Evolutionary conservation across 2,329 filamentous ascomycete species (phyloP), one percentile per base, ranked within the genome.

Genomic region (Fusarium staphyleae): DNA sequence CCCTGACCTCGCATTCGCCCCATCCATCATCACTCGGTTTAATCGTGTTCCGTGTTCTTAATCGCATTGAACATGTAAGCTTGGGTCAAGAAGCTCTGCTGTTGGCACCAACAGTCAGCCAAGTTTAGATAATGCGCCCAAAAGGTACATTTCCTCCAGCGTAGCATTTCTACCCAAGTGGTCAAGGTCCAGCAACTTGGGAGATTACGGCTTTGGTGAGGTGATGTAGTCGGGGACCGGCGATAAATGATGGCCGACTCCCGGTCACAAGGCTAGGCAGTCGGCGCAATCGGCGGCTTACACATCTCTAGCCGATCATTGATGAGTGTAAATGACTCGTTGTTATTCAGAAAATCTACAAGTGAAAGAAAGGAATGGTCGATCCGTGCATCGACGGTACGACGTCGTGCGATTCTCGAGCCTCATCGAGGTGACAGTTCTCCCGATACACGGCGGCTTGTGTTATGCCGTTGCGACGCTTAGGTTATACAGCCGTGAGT

Each of bases 361-460:
- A n/a, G n/a, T n/a, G n/a, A n/a, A 13, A n/a, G 28, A 24, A 37
- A 52, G 43, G 15, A 28, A 46, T 30, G 24, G n/a, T 30, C 16
- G 30, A 41, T 48, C 5, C 22, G 40, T 44, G 4, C 22, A 37
- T 32, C 33, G 35, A 15, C 34, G 43, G 48, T 57, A 40, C 36
- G 19, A 54, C 55, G 16, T 13, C 15, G 34, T 24, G 44, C 44
- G 44, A 55, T 61, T 55, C 49, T 55, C 53, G 60, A 62, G 45
- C 57, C 50, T 62, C 47, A 56, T 64, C 47, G 60, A 62, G 43
- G 43, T 59, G 60, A 48, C 45, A 62, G n/a, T 55, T 35, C 37
- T 48, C 35, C 48, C 34, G 60, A 46, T 47, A 52, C 60, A 57
- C 42, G 48, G 40, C 45, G 40, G 42, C 32, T 36, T 51, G 57